Evolutionary conservation across 176 grass and related monocot genomes (phyloP).

Genomic region (Ananas comosus): DNA sequence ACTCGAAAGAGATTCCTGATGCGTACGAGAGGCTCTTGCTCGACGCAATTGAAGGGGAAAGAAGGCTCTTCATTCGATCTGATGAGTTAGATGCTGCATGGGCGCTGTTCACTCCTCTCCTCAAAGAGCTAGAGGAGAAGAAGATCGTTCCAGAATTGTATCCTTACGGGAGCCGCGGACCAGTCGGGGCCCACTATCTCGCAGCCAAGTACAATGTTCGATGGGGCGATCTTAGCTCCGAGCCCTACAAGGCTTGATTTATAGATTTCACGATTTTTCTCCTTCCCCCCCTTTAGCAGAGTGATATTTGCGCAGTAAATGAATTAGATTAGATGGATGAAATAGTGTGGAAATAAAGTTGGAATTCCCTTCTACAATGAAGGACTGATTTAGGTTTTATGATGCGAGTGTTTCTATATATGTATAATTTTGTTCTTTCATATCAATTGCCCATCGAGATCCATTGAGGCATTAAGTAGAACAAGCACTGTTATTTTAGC

Average conservation of each 20-base stretch:
- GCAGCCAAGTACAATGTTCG: slow-evolving; percentile 69
- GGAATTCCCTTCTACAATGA: not conserved
- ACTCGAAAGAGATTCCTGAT: slow-evolving; percentile 92
- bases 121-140: slow-evolving; percentile 78
- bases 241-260: slow-evolving; percentile 25
- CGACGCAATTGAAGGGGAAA: slow-evolving; percentile 86
- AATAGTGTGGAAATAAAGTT: not conserved
- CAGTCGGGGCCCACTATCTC: slow-evolving; percentile 78
- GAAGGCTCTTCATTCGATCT: slow-evolving; percentile 87
- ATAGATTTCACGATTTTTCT: too few species aligned
- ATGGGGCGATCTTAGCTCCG: slow-evolving; percentile 63
- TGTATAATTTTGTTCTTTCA: not conserved
- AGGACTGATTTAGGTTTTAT: not conserved
- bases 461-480: too few species aligned
- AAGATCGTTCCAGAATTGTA: slow-evolving; percentile 61
- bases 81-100: slow-evolving; percentile 95
- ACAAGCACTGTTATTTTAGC: too few species aligned
- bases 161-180: slow-evolving; percentile 76
- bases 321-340: not conserved
- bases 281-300: not conserved
- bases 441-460: not conserved
- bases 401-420: not conserved
- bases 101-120: slow-evolving; percentile 71
- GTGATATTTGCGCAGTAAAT: not conserved
- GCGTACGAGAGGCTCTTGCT: slow-evolving; percentile 88